Conservation (phyloP, 2,329 filamentous ascomycete species). For the Pezicula carpinea region DNA sequence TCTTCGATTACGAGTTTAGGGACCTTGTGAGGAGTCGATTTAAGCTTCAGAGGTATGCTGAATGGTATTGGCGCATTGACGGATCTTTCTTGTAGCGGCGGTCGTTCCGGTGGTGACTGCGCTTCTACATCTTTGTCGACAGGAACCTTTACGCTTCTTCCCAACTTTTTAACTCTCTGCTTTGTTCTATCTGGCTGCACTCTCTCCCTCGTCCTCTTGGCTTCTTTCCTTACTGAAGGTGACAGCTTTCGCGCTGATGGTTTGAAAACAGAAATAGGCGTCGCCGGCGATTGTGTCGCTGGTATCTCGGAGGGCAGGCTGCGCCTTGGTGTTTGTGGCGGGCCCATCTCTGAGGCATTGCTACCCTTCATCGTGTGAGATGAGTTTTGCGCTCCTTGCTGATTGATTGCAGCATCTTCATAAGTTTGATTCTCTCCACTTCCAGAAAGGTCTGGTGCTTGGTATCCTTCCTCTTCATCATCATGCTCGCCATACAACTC, state of each 20-base stretch:
- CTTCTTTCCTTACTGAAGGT: too few species aligned
- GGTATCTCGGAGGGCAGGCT: slow-evolving; percentile 22
- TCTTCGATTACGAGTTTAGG: slow-evolving; percentile 22
- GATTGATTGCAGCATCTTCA: too few species aligned
- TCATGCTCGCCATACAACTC: slow-evolving; percentile 9
- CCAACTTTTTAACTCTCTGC: too few species aligned
- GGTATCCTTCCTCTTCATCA: slow-evolving; percentile 5
- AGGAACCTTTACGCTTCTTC: too few species aligned
- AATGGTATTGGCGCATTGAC: slow-evolving; percentile 22
- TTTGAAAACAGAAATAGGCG: slow-evolving; percentile 21
- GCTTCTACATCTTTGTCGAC: too few species aligned
- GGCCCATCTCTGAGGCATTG: slow-evolving; percentile 11
- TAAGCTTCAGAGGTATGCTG: slow-evolving; percentile 7
- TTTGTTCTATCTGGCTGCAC: too few species aligned
- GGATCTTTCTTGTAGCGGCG: slow-evolving; percentile 17
- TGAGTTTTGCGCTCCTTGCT: neutral
- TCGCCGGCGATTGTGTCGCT: slow-evolving; percentile 29
- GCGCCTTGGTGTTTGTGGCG: slow-evolving; percentile 23
- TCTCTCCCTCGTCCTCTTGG: too few species aligned
- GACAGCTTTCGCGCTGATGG: too few species aligned
- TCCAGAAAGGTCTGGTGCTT: too few species aligned
- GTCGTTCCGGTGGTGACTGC: slow-evolving; percentile 1
- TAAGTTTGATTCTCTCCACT: too few species aligned
- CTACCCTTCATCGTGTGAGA: slow-evolving; percentile 2
- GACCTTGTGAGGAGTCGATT: slow-evolving; percentile 9